A percentile compares a stretch with the other conserved stretches of the same genome.
Evolutionary conservation across 192 early-diverging fungal species (phyloP).

Genomic region (Gaertneriomyces semiglobifer): DNA sequence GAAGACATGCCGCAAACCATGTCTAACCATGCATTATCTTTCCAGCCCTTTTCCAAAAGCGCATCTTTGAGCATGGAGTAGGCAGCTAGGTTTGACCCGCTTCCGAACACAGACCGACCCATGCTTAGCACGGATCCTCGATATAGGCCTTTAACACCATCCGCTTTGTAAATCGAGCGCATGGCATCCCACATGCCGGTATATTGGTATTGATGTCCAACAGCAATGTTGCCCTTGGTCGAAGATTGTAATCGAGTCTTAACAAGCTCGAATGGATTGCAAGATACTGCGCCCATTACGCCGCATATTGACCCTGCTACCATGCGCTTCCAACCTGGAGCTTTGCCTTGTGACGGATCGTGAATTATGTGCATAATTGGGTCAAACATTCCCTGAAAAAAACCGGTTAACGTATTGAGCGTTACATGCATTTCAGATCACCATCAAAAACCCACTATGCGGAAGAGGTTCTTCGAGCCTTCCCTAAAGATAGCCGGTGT

Average conservation of each 20-base stretch:
- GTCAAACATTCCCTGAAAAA: constrained; percentile 62
- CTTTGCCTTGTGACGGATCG: constrained; percentile 44
- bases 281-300: constrained; percentile 69
- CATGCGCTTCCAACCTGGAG: constrained; percentile 75
- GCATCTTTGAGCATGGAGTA: constrained; percentile 69
- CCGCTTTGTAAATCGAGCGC: constrained; percentile 44
- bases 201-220: constrained; percentile 67
- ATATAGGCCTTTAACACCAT: constrained; percentile 63
- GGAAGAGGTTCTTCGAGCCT: constrained; percentile 70
- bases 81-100: constrained; percentile 63
- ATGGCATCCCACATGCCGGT: constrained; percentile 58
- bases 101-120: constrained; percentile 62
- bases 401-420: background rate
- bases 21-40: constrained; percentile 61
- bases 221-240: constrained; percentile 50
- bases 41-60: constrained; percentile 56
- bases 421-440: no score
- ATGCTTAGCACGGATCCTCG: constrained; percentile 66
- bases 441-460: constrained; percentile 45
- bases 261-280: constrained; percentile 74
- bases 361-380: constrained; percentile 65
- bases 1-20: constrained; percentile 62
- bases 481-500: constrained; percentile 69
- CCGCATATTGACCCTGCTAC: constrained; percentile 68
- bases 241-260: constrained; percentile 69